phyloP scores from a whole-genome alignment of 2,329 filamentous ascomycete genomes.

The Rasamsonia emersonii region DNA sequence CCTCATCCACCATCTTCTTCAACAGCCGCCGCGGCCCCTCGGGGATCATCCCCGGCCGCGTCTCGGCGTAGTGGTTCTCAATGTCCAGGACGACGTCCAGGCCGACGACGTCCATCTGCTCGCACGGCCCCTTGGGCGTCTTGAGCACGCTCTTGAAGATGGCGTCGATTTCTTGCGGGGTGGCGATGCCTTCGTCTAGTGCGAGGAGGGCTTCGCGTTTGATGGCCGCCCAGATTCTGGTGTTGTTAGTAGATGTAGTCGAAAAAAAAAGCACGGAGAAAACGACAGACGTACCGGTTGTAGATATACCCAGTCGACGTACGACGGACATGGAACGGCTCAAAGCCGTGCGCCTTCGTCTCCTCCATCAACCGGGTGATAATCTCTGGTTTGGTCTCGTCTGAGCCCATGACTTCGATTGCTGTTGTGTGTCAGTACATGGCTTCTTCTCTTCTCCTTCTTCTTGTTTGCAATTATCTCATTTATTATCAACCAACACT shows the following conservation, averaged over 20 bases:
- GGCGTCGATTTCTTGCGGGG: constrained; percentile 28
- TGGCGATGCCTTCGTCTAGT: constrained; percentile 26
- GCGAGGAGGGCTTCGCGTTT: constrained; percentile 32
- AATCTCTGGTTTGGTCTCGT: not conserved
- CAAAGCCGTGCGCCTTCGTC: not conserved
- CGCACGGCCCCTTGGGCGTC: constrained; percentile 28
- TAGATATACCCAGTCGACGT: not conserved
- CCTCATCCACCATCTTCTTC: constrained; percentile 21
- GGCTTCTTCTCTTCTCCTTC: too few species aligned
- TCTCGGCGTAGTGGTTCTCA: constrained; percentile 31
- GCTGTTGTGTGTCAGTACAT: not conserved
- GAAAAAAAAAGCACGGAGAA: too few species aligned
- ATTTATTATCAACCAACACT: not conserved
- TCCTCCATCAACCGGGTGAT: not conserved
- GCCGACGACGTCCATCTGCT: constrained; percentile 34
- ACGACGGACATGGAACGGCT: not conserved
- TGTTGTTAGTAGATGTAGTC: not conserved
- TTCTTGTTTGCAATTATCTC: too few species aligned
- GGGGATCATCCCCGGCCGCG: constrained; percentile 21
- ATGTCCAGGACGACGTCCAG: constrained; percentile 33
- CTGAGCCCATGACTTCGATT: constrained; percentile 1
- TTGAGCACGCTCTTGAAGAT: constrained; percentile 31
- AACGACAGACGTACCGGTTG: too few species aligned
- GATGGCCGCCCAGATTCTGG: constrained; percentile 35
- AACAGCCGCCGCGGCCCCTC: constrained; percentile 24